Evolutionary conservation across 2,329 filamentous ascomycete species (phyloP), one percentile per base, ranked within the genome.

Genomic region (Tolypocladium nubicola): DNA sequence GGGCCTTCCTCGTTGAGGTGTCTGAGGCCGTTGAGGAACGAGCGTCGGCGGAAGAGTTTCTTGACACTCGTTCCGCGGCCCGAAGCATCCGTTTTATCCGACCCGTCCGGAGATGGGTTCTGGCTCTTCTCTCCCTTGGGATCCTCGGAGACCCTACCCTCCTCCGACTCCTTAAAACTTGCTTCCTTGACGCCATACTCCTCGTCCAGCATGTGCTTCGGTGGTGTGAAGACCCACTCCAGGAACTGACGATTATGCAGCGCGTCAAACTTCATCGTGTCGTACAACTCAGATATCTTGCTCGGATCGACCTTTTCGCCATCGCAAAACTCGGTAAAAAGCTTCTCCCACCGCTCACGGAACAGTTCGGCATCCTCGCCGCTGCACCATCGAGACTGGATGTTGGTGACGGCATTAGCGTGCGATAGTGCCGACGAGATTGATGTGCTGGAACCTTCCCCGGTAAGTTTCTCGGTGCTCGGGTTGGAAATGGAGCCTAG

Each of bases 221-320:
- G 86, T 1, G 94, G 94, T 19, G 91, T 96, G 65, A 99, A 99
- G 0, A 97, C 88, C 90, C 94, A 97, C 71, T 99, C 94, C 4
- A 99, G 77, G 67, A 99, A 99, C 61, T 91, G 90, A 2, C 94
- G 86, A 68, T 99, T 99, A 73, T 99, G 95, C 16, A 99, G 79
- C 1, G 94, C 94, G 70, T 99, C 94, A 62, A 97, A 99, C 72
- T 99, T 99, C 94, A 99, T 97, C 23, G 93, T 97, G 71, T 99
- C 94, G 71, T 99, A 99, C 3, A 99, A 81, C 75, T 99, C 94
- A 6, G 91, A 97, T 61, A 99, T 93, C 76, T 99, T 99, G 78
- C 92, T 96, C 21, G 95, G 95, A 71, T 99, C 94, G 21, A 97
- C 91, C 76, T 99, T 99, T 67, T 99, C 94, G 1, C 89, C 88